Evolutionary conservation across 2,329 filamentous ascomycete species (phyloP), one percentile per base, ranked within the genome.

Genomic region (Cercospora sp.): DNA sequence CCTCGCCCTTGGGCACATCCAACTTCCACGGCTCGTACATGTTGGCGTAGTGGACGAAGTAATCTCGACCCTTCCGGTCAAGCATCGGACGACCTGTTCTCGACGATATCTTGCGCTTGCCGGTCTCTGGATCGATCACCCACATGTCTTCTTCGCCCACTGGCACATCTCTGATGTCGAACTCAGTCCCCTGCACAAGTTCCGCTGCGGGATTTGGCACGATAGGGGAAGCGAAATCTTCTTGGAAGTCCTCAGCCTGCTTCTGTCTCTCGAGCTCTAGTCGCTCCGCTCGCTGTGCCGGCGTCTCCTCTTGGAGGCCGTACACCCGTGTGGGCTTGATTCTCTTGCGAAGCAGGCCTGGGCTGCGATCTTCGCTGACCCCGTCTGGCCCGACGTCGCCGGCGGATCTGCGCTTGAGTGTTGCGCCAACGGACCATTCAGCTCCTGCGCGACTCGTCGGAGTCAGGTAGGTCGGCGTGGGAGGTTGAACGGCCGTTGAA

Each of bases 141-240:
- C 62, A 64, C 30, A 58, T 28, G 31, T 53, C 62, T 23, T 59
- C 62, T 30, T 64, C 53, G 40, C 62, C 62, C 12, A 28, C 9
- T 20, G 62, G 62, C 16, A 64, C 51, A 10, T 59, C 53, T 18
- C 33, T 64, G 31, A 59, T 59, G 23, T 64, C 51, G 8, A 7
- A 12, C 16, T 13, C 26, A 2, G 36, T 10, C 5, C 8, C 42
- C 7, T 42, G 18, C 42, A 33, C n/a, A 18, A 16, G 60, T 16
- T 62, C 18, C 12, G 20, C 60, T 48, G 60, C 18, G 16, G 16
- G 16, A 42, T 20, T 33, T 3, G n/a, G 16, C 12, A 28, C n/a
- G 26, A n/a, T 2, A 33, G 31, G 28, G 16, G 55, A 16, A 18
- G 55, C 55, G 12, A 59, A 59, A 9, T 59, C 55, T 36, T 18